A percentile compares a stretch with the other conserved stretches of the same genome.
phyloP scores from a whole-genome alignment of 306 rosid species.

The Rubus idaeus region DNA sequence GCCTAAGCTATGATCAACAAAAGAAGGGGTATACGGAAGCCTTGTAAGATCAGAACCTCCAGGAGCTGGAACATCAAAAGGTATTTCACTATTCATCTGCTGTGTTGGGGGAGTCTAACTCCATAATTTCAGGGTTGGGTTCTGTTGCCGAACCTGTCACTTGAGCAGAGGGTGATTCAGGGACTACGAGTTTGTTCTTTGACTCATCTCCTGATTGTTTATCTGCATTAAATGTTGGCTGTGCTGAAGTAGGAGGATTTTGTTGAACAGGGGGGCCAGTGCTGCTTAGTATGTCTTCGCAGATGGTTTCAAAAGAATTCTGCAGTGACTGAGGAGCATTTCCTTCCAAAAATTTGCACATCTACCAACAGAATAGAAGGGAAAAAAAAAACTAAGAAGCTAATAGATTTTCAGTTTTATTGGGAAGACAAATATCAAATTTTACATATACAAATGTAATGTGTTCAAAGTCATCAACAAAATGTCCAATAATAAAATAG shows the following conservation, averaged over 20 bases:
- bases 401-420: too few relatives aligned
- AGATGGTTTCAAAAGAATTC: conserved; percentile 50
- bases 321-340: conserved; percentile 35
- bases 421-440: neutral
- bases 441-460: neutral
- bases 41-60: conserved; percentile 6
- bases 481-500: neutral
- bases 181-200: conserved; percentile 8
- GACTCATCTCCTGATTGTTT: conserved; percentile 31
- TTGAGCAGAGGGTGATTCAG: conserved; percentile 32
- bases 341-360: conserved; percentile 70
- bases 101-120: conserved; percentile 17
- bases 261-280: conserved; percentile 43
- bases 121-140: conserved; percentile 24
- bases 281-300: conserved; percentile 43
- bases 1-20: neutral
- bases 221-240: neutral
- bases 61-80: conserved; percentile 8
- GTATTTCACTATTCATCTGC: conserved; percentile 28
- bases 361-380: conserved; percentile 45
- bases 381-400: neutral
- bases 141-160: conserved; percentile 35
- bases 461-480: neutral
- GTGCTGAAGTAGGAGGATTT: conserved; percentile 29
- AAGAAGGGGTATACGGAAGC: neutral